These are phyloP conservation scores for Simmondsia chinensis DNA, from an alignment of 148 eudicot species.

Conservation along the genomic window DNA sequence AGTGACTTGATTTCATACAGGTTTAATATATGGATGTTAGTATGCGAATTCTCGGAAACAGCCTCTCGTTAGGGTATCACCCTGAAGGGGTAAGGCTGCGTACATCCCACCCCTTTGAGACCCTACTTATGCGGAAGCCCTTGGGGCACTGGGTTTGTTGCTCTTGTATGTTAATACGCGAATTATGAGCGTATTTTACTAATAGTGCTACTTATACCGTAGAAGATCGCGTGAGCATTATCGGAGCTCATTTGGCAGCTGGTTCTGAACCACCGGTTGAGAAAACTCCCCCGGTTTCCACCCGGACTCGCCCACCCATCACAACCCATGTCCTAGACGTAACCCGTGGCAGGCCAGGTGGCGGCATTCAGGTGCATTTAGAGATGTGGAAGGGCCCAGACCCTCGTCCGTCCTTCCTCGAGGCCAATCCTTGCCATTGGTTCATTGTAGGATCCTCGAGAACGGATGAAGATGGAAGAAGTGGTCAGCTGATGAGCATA, in stretches of 20 bases:
- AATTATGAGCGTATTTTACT: too few species aligned
- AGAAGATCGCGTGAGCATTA: constrained; percentile 83
- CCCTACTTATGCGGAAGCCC: too few species aligned
- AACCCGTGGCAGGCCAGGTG: constrained; percentile 63
- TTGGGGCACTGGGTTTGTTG: too few species aligned
- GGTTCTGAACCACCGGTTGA: constrained; percentile 21
- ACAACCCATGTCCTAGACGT: constrained; percentile 84
- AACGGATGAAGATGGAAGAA: constrained; percentile 82
- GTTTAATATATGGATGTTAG: too few species aligned
- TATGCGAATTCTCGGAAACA: too few species aligned
- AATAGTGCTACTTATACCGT: constrained; percentile 23
- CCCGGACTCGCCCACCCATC: constrained; percentile 84
- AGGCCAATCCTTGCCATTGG: constrained; percentile 40
- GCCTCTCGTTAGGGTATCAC: too few species aligned
- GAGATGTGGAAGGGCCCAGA: constrained; percentile 51
- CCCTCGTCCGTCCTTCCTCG: constrained; percentile 40
- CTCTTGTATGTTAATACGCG: too few species aligned
- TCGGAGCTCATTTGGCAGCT: constrained; percentile 66
- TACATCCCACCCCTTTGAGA: too few species aligned
- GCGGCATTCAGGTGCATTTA: constrained; percentile 60
- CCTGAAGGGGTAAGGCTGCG: too few species aligned
- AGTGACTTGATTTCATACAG: not conserved
- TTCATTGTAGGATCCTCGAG: constrained; percentile 39
- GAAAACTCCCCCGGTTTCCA: constrained; percentile 26
- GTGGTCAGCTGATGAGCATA: constrained; percentile 65